Evolutionary conservation across 1,284 basidiomycete genomes (phyloP).

Genomic region (Rhodotorula glutinis): DNA sequence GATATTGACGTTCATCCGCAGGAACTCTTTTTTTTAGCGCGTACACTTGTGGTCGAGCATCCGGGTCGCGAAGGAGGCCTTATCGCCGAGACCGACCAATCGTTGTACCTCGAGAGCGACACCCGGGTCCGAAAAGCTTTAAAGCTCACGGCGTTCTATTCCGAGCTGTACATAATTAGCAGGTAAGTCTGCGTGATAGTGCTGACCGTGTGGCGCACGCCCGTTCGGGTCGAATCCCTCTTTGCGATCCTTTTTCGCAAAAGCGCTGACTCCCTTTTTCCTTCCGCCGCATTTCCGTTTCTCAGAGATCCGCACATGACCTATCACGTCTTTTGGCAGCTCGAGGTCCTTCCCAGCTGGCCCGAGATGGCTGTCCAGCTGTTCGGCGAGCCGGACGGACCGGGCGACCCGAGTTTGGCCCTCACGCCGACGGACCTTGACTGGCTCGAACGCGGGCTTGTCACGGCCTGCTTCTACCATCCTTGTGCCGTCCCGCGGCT

Average conservation of each 20-base stretch:
- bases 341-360: conserved; percentile 32
- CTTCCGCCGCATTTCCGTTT: no score
- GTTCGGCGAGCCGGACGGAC: conserved; percentile 20
- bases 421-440: conserved; percentile 28
- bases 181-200: no score
- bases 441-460: conserved; percentile 31
- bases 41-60: conserved; percentile 18
- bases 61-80: conserved; percentile 11
- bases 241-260: no score
- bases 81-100: neutral
- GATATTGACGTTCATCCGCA: no score
- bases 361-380: conserved; percentile 20
- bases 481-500: conserved; percentile 20
- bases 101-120: conserved; percentile 20
- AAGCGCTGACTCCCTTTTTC: no score
- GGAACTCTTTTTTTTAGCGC: conserved; percentile 27
- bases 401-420: conserved; percentile 5
- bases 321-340: conserved; percentile 33
- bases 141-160: conserved; percentile 28
- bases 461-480: conserved; percentile 23
- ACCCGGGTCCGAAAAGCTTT: conserved; percentile 21
- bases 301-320: conserved; percentile 20
- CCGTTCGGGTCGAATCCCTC: no score
- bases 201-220: no score
- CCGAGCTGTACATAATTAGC: no score